Base-by-base conservation (phyloP, 1,139 yeast species). In the Yamadazyma trypodendri region DNA sequence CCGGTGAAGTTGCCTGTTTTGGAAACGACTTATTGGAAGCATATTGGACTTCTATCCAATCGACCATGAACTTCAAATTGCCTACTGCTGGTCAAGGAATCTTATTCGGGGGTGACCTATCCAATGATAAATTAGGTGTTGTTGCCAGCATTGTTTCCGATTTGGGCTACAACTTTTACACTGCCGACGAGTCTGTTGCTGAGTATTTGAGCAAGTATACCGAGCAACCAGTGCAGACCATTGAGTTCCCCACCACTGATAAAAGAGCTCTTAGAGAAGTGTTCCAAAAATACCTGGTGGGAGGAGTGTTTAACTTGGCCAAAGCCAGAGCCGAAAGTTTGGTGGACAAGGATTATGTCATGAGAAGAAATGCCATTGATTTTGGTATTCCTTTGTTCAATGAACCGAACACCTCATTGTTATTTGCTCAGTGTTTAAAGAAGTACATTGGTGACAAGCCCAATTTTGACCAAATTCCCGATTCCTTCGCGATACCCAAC, bases 361-460 rank as follows among this genome's bases (percentile, higher is more conserved):
- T 92, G 97, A 84, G 99, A 75, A 84, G 99, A 72, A 92, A 90
- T 61, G 97, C 98, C 37, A 94, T 92, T 68, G 99, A 92, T 65
- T 92, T 94, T 62, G 97, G 87, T 43, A 84, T 92, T 55, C 97
- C 98, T 34, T 74, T 92, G 61, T 90, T 92, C 72, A 92, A 92
- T 59, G 98, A 92, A 68, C 96, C 97, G 49, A 82, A 88, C 60
- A 92, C 98, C 23, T 84, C 97, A 3, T 63, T 81, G 53, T 71
- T 94, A 51, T 92, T 94, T 63, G 90, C 97, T 17, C 72, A 81
- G 58, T 87, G 96, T 48, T 75, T 92, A 66, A 78, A 78, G 52
- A 79, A 69, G 40, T 88, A 88, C 60, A 75, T 92, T 34, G 81
- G 79, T 25, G 63, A 66, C 36, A 82, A 83, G 62, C 56, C 58